Evolutionary conservation across 208 protist genomes (phyloP).

Genomic region (Wallacemonas sp.): DNA sequence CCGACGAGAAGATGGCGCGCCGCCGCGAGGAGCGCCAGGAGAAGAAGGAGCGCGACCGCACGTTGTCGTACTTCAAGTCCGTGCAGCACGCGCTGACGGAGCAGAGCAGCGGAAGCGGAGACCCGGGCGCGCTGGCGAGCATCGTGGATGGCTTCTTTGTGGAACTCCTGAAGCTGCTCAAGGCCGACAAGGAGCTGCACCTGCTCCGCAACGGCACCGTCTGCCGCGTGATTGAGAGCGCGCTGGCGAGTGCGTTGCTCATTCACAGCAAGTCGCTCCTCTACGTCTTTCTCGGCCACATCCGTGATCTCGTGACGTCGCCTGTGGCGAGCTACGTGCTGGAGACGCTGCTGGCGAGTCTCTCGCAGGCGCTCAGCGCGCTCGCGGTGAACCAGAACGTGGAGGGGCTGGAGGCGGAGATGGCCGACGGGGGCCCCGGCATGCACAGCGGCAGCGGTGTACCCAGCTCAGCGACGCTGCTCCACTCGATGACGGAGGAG

Average conservation of each 20-base stretch:
- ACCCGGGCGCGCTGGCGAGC: conserved; percentile 50
- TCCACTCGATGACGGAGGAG: conserved; percentile 68
- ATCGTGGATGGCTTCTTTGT: conserved; percentile 91
- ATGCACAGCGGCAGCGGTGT: conserved; percentile 76
- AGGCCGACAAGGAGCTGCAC: conserved; percentile 66
- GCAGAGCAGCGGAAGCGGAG: conserved; percentile 47
- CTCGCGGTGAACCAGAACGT: conserved; percentile 37
- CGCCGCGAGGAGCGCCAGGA: conserved; percentile 75
- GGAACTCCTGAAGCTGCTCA: conserved; percentile 83
- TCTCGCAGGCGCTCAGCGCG: conserved; percentile 68
- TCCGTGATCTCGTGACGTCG: conserved; percentile 65
- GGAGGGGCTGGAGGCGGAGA: conserved; percentile 53
- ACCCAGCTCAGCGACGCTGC: conserved; percentile 74
- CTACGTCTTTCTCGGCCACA: conserved; percentile 81
- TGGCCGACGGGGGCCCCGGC: conserved; percentile 60
- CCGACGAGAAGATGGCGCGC: conserved; percentile 63
- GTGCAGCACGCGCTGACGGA: conserved; percentile 75
- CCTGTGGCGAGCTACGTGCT: conserved; percentile 87
- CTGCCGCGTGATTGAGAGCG: conserved; percentile 86
- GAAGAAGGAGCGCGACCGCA: conserved; percentile 90
- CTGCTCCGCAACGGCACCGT: conserved; percentile 80
- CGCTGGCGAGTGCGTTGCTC: conserved; percentile 67
- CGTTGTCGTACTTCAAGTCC: conserved; percentile 82
- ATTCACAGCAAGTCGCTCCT: conserved; percentile 87
- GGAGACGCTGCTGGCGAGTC: conserved; percentile 71